phyloP scores from a whole-genome alignment of 441 rosid species.

The Jatropha podagrica region DNA sequence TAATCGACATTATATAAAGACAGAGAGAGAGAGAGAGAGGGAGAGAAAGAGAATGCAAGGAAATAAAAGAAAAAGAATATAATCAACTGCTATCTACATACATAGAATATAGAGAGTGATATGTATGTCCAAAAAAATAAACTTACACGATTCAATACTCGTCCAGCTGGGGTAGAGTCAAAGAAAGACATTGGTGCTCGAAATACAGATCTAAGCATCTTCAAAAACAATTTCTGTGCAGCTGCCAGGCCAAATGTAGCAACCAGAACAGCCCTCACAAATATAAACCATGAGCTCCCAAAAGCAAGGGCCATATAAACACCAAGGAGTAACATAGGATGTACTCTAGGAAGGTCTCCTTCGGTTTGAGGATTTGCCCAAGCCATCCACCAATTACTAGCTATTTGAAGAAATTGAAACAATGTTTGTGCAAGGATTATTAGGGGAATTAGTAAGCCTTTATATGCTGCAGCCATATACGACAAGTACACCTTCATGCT shows the following conservation, averaged over 20 bases:
- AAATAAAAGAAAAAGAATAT: constrained; percentile 7
- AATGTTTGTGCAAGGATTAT: constrained; percentile 85
- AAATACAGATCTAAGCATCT: constrained; percentile 94
- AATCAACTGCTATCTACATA: background rate
- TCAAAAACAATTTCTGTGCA: constrained; percentile 89
- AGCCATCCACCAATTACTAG: constrained; percentile 99
- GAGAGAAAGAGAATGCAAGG: background rate
- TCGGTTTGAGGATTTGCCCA: constrained; percentile 99
- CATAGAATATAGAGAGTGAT: background rate
- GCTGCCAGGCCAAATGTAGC: constrained; percentile 99
- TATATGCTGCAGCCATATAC: constrained; percentile 98
- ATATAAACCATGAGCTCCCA: constrained; percentile 96
- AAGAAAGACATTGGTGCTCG: constrained; percentile 99
- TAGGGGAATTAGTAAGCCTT: constrained; percentile 84
- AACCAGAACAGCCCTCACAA: constrained; percentile 95
- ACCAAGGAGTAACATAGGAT: constrained; percentile 76
- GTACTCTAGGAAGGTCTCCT: constrained; percentile 86
- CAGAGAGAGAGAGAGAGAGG: background rate
- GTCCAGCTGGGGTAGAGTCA: constrained; percentile 99
- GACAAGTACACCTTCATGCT: constrained; percentile 97
- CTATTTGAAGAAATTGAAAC: constrained; percentile 98
- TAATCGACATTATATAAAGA: constrained; percentile 18
- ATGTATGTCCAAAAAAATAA: constrained; percentile 8
- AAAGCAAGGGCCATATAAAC: constrained; percentile 97
- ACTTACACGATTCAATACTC: constrained; percentile 95